phyloP scores from a whole-genome alignment of 225 moss, liverwort and hornwort genomes.

The Marchantia paleacea region DNA sequence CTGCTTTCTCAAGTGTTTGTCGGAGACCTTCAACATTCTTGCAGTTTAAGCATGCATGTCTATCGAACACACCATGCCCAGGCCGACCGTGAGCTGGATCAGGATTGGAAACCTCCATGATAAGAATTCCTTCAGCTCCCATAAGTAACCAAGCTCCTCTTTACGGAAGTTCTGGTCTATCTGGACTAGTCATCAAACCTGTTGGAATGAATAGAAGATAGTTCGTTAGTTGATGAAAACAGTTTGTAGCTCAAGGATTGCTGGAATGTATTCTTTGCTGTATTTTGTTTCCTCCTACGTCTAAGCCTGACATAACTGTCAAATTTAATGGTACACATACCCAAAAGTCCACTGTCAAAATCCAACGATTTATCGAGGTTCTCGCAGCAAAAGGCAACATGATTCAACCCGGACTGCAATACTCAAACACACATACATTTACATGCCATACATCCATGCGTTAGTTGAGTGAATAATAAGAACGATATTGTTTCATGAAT shows the following conservation, averaged over 20 bases:
- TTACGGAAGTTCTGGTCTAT: constrained; percentile 39
- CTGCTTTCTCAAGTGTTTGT: constrained; percentile 30
- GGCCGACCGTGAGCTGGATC: constrained; percentile 31
- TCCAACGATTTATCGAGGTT: constrained; percentile 34
- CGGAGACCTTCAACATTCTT: constrained; percentile 27
- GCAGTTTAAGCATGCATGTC: constrained; percentile 41
- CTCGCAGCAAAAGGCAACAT: constrained; percentile 35
- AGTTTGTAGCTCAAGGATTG: not conserved
- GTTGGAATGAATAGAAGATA: not conserved
- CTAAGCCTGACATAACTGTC: not conserved
- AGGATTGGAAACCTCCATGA: constrained; percentile 40
- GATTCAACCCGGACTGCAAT: constrained; percentile 34
- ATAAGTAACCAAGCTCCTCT: constrained; percentile 31
- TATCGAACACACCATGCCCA: constrained; percentile 32
- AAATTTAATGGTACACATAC: constrained; percentile 2
- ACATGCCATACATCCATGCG: not conserved
- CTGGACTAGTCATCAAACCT: constrained; percentile 23
- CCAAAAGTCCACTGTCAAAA: constrained; percentile 33
- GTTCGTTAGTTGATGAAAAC: not conserved
- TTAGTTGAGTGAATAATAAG: too few species aligned
- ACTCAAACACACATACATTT: not conserved
- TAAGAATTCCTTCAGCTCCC: constrained; percentile 33
- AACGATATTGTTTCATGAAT: too few species aligned
- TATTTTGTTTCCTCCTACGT: not conserved
- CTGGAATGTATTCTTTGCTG: too few species aligned